Evolutionary conservation across 108 stramenopile species (phyloP).

Genomic region (Epithemia pelagica): DNA sequence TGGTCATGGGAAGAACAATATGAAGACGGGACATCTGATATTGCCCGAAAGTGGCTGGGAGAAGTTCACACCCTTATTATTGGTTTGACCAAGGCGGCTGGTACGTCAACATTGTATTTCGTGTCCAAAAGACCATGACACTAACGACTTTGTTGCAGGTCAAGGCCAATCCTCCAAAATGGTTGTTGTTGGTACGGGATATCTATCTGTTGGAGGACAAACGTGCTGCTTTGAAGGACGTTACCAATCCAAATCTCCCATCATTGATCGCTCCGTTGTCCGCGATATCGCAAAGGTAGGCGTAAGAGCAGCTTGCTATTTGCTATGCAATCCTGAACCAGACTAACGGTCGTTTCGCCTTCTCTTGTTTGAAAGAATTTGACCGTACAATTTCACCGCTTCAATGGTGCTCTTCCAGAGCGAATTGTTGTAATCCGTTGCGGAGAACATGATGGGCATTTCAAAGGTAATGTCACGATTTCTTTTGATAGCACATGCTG

Average conservation of each 20-base stretch:
- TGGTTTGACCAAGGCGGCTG: not conserved
- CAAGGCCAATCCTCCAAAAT: not conserved
- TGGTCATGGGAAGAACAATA: not conserved
- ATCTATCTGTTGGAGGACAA: not conserved
- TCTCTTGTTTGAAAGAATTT: constrained; percentile 1
- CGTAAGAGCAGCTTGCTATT: not conserved
- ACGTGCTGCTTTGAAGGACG: not conserved
- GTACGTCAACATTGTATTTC: too few species aligned
- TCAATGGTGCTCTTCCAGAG: constrained; percentile 2
- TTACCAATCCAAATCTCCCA: not conserved
- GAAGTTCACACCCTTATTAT: not conserved
- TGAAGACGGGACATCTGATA: not conserved
- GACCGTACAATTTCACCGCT: not conserved
- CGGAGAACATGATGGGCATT: constrained; percentile 8
- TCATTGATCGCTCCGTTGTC: constrained; percentile 2
- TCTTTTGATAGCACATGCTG: too few species aligned
- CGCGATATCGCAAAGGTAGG: constrained; percentile 6
- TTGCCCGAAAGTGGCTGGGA: not conserved
- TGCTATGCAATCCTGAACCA: not conserved
- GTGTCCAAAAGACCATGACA: too few species aligned
- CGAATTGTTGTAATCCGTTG: constrained; percentile 9
- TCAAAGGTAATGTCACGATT: too few species aligned
- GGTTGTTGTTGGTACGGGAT: not conserved
- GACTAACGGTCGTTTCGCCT: not conserved
- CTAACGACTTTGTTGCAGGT: too few species aligned